Evolutionary conservation across 2,329 filamentous ascomycete genomes (phyloP).

Genomic region (Ophiostoma tasmaniense): DNA sequence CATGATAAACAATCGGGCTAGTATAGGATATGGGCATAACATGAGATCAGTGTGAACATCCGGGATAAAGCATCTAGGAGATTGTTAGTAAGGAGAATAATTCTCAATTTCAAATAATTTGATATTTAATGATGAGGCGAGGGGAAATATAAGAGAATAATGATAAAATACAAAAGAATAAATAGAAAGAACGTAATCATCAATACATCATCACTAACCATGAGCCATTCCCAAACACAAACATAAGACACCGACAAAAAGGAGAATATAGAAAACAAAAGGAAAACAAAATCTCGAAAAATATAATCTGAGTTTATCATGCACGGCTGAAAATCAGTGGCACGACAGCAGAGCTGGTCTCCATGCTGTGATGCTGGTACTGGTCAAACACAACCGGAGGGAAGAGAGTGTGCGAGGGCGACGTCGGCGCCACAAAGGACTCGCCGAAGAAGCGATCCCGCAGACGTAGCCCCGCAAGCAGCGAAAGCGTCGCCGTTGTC

Average conservation of each 20-base stretch:
- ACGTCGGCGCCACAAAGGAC: background rate
- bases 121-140: too few species aligned
- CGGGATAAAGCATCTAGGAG: too few species aligned
- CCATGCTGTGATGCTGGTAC: constrained; percentile 32
- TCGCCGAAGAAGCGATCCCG: constrained; percentile 36
- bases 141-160: too few species aligned
- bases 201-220: background rate
- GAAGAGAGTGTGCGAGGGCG: background rate
- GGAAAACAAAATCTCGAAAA: too few species aligned
- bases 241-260: background rate
- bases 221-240: background rate
- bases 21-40: background rate
- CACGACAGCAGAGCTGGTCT: constrained; percentile 35
- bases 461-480: constrained; percentile 32
- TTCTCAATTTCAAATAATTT: too few species aligned
- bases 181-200: background rate
- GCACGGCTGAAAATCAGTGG: background rate
- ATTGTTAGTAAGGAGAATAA: too few species aligned
- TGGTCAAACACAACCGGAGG: constrained; percentile 12
- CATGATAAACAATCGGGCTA: background rate
- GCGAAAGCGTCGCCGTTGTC: constrained; percentile 25
- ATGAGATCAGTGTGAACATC: background rate
- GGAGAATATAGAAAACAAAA: background rate
- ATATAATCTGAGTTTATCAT: background rate
- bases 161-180: background rate